Evolutionary conservation across 345 rosid species (phyloP).

Genomic region (Clausena lansium): DNA sequence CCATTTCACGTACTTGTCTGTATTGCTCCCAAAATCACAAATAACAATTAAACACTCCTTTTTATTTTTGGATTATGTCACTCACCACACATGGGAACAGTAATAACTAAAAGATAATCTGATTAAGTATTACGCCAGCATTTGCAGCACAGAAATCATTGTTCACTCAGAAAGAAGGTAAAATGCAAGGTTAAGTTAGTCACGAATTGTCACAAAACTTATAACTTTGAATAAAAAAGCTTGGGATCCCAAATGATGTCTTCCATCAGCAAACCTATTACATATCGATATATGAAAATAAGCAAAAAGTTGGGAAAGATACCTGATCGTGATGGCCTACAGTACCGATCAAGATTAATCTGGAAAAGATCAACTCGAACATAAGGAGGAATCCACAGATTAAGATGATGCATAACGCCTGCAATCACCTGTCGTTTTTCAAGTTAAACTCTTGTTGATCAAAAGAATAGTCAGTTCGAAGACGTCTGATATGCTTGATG

Average conservation of each 20-base stretch:
- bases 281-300: neutral
- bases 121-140: neutral
- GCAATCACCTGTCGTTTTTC: slow-evolving; percentile 65
- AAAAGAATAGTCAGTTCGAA: neutral
- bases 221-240: neutral
- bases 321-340: slow-evolving; percentile 38
- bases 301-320: slow-evolving; percentile 5
- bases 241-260: neutral
- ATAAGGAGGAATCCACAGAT: slow-evolving; percentile 71
- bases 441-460: slow-evolving; percentile 18
- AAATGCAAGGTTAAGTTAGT: neutral
- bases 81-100: neutral
- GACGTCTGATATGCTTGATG: neutral
- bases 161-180: neutral
- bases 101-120: neutral
- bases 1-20: slow-evolving; percentile 38
- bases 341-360: slow-evolving; percentile 49
- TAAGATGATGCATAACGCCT: slow-evolving; percentile 71
- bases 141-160: neutral
- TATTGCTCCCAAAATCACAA: slow-evolving; percentile 9
- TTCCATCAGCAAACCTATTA: neutral
- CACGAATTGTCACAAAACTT: neutral
- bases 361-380: slow-evolving; percentile 74
- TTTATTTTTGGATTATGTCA: neutral
- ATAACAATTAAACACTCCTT: neutral